Evolutionary conservation across 2,329 filamentous ascomycete species (phyloP), one percentile per base, ranked within the genome.

Genomic region (Monosporascus sp.): DNA sequence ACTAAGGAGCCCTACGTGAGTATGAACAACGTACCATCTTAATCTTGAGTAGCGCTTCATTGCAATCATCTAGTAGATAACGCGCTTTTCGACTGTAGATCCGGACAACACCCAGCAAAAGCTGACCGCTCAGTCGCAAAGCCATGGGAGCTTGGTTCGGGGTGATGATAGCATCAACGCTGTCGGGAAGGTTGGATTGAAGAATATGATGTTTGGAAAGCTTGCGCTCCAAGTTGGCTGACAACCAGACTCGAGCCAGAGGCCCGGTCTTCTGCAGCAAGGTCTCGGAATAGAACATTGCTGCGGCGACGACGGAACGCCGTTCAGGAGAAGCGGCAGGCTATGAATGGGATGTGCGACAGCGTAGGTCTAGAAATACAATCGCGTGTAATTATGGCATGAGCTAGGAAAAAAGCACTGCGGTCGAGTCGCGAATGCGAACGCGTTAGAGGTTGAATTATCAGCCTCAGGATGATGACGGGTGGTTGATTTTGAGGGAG

Each of bases 21-120:
- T 14, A 26, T 35, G 35, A 47, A 62, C 17, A 19, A 58, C 58
- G 17, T 50, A 97, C 93, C 91, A 97, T 95, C 70, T 97, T 97
- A 65, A 99, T 97, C 76, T 97, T 97, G 79, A 96, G 87, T 60
- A 99, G 78, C 40, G 93, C 93, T 73, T 99, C 94, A 66, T 96
- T 97, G 74, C 94, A 99, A 69, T 99, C 94, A 67, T 99, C 94
- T 48, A 97, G 78, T 49, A 99, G 78, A 72, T 99, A 99, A 65
- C 92, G 88, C 67, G 94, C 93, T 75, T 99, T 99, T 67, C 94
- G 84, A 72, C 92, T 95, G 73, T 99, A 99, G 67, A 99, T 99
- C 68, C 93, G 86, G 63, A 97, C 94, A 26, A 99, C 94, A 75
- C 94, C 94, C 52, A 99, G 82, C 67, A 99, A 78, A 54, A 99